Conservation (phyloP, 2,329 filamentous ascomycete species). For the Trichophyton simii region DNA sequence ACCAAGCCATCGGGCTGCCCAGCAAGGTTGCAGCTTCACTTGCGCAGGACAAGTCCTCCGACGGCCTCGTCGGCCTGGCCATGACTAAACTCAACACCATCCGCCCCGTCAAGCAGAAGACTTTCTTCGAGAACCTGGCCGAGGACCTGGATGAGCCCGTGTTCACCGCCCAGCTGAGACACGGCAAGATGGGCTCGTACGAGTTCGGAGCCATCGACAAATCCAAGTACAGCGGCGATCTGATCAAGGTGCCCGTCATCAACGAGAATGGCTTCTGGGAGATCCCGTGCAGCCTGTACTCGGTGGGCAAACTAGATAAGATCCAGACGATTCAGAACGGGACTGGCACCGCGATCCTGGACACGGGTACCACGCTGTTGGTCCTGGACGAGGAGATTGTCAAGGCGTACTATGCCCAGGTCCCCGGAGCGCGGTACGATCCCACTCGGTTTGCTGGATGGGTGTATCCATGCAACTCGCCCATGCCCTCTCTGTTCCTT, state of each 20-base stretch:
- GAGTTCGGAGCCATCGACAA: slow-evolving; percentile 61
- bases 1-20: slow-evolving; percentile 57
- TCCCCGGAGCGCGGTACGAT: slow-evolving; percentile 39
- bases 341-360: slow-evolving; percentile 42
- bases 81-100: slow-evolving; percentile 53
- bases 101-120: slow-evolving; percentile 50
- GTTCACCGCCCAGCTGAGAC: slow-evolving; percentile 58
- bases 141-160: slow-evolving; percentile 49
- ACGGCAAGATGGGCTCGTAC: slow-evolving; percentile 50
- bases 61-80: slow-evolving; percentile 50
- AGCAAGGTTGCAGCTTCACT: slow-evolving; percentile 45
- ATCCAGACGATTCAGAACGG: slow-evolving; percentile 12
- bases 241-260: slow-evolving; percentile 52
- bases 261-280: slow-evolving; percentile 56
- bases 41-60: slow-evolving; percentile 39
- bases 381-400: slow-evolving; percentile 47
- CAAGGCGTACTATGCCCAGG: slow-evolving; percentile 46
- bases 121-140: slow-evolving; percentile 61
- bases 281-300: slow-evolving; percentile 46
- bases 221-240: slow-evolving; percentile 48
- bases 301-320: slow-evolving; percentile 34
- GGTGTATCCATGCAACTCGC: slow-evolving; percentile 45
- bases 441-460: slow-evolving; percentile 36
- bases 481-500: slow-evolving; percentile 44
- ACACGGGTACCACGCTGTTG: slow-evolving; percentile 58